Evolutionary conservation across 495 filamentous ascomycete genomes (phyloP).

Genomic region (Elaphomyces granulatus): DNA sequence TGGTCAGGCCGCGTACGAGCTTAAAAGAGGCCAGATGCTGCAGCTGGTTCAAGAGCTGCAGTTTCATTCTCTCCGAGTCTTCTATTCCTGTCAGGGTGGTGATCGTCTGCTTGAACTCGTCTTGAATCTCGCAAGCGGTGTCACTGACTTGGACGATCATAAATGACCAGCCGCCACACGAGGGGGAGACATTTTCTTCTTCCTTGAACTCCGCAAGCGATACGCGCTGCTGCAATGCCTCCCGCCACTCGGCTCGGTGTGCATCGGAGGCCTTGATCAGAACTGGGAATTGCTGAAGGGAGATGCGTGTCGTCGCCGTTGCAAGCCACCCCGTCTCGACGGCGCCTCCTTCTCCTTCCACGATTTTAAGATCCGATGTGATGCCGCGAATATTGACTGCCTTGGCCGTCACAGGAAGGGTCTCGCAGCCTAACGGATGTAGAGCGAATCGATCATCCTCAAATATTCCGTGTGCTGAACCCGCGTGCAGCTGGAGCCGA

Average conservation of each 20-base stretch:
- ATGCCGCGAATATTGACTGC: neutral
- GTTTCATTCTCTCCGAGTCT: no score
- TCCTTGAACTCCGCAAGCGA: no score
- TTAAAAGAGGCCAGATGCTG: no score
- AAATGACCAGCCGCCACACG: neutral
- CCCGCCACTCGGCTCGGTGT: no score
- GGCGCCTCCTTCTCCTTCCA: no score
- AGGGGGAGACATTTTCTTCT: no score
- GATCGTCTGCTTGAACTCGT: neutral
- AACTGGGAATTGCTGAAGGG: no score
- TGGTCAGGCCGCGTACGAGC: no score
- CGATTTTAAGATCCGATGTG: conserved; percentile 1
- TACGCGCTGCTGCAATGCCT: neutral
- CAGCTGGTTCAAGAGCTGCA: no score
- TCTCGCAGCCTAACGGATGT: conserved; percentile 1
- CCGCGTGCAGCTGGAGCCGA: neutral
- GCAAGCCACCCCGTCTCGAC: conserved; percentile 2
- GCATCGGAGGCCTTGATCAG: no score
- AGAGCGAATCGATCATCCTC: neutral
- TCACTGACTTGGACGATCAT: no score
- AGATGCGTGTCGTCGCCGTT: neutral
- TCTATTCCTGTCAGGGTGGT: neutral
- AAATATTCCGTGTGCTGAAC: conserved; percentile 2
- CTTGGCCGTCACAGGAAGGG: neutral
- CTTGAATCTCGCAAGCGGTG: no score